phyloP scores from a whole-genome alignment of 2,329 filamentous ascomycete species.

The Penicillium freii region DNA sequence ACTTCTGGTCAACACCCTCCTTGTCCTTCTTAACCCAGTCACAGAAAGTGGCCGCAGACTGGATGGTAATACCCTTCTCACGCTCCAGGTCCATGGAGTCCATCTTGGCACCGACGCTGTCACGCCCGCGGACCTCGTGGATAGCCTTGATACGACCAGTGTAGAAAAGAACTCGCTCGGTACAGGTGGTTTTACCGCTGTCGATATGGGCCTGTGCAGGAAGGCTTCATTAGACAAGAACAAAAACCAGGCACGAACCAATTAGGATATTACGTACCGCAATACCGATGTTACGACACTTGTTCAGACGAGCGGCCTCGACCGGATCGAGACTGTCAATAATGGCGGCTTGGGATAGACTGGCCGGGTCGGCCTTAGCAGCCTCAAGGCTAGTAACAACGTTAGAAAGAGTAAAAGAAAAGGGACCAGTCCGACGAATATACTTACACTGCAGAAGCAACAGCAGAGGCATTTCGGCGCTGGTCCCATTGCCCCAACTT shows the following conservation, averaged over 20 bases:
- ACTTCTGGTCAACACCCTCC: conserved; percentile 79
- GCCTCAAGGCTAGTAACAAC: conserved; percentile 51
- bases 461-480: conserved; percentile 43
- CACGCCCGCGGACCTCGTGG: conserved; percentile 86
- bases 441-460: conserved; percentile 47
- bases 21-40: conserved; percentile 85
- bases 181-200: conserved; percentile 95
- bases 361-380: conserved; percentile 56
- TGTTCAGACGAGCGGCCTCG: conserved; percentile 73
- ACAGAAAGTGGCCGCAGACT: conserved; percentile 95
- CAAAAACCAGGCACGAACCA: neutral
- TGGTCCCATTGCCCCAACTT: conserved; percentile 44
- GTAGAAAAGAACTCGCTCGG: conserved; percentile 96
- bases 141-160: conserved; percentile 95
- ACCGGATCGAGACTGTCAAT: conserved; percentile 76
- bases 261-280: conserved; percentile 60
- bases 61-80: conserved; percentile 98
- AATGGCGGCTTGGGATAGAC: conserved; percentile 62
- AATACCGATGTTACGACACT: conserved; percentile 96
- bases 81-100: conserved; percentile 99
- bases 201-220: conserved; percentile 81
- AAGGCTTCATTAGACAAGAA: conserved; percentile 9
- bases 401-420: conserved; percentile 2
- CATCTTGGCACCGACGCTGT: conserved; percentile 97
- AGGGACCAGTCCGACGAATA: neutral